Evolutionary conservation across 768 basidiomycete genomes (phyloP).

Genomic region (Tephrocybe sp.): DNA sequence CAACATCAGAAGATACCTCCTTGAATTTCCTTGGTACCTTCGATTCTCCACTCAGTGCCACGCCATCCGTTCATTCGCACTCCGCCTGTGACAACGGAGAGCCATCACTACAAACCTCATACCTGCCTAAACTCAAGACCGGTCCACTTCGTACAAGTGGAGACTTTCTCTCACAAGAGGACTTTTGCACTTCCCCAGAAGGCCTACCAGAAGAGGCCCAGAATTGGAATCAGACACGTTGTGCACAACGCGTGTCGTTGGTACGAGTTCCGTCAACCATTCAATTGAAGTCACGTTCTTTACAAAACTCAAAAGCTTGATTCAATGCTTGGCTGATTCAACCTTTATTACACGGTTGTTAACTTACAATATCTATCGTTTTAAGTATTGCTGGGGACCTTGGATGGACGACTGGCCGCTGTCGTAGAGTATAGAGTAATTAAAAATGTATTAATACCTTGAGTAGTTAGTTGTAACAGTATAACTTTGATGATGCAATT

Average conservation of each 20-base stretch:
- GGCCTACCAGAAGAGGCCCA: slow-evolving; percentile 71
- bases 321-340: neutral
- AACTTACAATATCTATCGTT: slow-evolving; percentile 9
- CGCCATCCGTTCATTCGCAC: slow-evolving; percentile 29
- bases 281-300: slow-evolving; percentile 29
- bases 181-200: slow-evolving; percentile 44
- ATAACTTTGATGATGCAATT: neutral
- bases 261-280: slow-evolving; percentile 66
- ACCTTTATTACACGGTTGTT: neutral
- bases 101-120: slow-evolving; percentile 2
- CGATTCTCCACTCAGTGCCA: slow-evolving; percentile 35
- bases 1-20: slow-evolving; percentile 38
- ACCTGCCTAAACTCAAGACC: slow-evolving; percentile 3
- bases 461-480: slow-evolving; percentile 3
- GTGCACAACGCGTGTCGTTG: slow-evolving; percentile 81
- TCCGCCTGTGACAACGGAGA: slow-evolving; percentile 19
- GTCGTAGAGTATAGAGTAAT: neutral
- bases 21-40: slow-evolving; percentile 28
- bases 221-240: slow-evolving; percentile 83
- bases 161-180: slow-evolving; percentile 36
- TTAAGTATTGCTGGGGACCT: slow-evolving; percentile 1
- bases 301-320: slow-evolving; percentile 9
- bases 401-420: neutral
- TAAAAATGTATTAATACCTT: slow-evolving; percentile 1
- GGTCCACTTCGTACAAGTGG: slow-evolving; percentile 16